Base-by-base conservation (phyloP, 768 basidiomycete genomes). In the Melanogaster broomeanus region DNA sequence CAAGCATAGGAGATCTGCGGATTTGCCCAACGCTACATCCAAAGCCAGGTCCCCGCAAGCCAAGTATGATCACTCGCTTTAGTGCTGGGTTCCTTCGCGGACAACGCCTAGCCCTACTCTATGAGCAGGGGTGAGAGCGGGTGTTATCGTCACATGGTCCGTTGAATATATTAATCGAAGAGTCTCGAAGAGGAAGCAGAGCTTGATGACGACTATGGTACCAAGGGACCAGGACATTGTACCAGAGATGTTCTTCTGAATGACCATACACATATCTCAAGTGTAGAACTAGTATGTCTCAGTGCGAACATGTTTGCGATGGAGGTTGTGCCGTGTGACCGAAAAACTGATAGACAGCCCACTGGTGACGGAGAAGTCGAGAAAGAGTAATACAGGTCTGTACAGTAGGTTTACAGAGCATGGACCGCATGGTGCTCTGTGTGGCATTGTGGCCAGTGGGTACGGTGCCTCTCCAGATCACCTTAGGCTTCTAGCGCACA, bases 71-170 rank as follows among this genome's bases (percentile, higher is more conserved):
- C 22, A 39, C 46, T 21, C 31, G 28, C 21, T 28, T 49, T n/a
- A 76, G 67, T 48, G 62, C 74, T 31, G 56, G 38, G 74, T 65
- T 38, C 73, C 74, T 2, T 65, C 63, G 47, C 65, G 65, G 49
- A 57, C 38, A 2, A 75, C 72, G 24, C 77, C 73, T 7, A 55
- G 60, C 8, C 70, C 72, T 18, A 63, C 64, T 7, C 64, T 55
- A 57, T 45, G 42, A 60, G n/a, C 62, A 42, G 43, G 42, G 43
- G 64, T n/a, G 63, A 52, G 5, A 72, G 73, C 55, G 62, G 66
- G 49, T 43, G 16, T 24, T 22, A 9, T 53, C 68, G 63, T 28
- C 65, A 70, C 47, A 60, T 67, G 53, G 68, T 68, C 49, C 68
- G 69, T 8, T 50, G 39, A 57, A 59, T 31, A 58, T 62, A 31